Evolutionary conservation across 1,139 yeast species (phyloP), one percentile per base, ranked within the genome.

Genomic region (Taphrina pruni): DNA sequence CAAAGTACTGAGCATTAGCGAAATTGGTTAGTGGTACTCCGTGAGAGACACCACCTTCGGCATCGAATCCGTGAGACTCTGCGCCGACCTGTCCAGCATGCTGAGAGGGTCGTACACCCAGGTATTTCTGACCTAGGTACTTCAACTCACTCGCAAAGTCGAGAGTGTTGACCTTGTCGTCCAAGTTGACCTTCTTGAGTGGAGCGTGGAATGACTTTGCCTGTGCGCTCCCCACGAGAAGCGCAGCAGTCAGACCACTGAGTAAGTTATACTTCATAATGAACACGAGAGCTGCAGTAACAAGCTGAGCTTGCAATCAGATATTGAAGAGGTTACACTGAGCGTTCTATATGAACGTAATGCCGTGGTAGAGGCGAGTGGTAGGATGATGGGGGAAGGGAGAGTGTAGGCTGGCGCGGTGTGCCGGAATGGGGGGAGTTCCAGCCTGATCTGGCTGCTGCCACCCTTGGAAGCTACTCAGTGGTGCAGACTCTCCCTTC

Each of bases 21-120:
- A 93, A 94, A 82, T 94, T 92, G 74, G 94, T 88, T 78, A 94
- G 85, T 7, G 98, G 98, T 62, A 90, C 84, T 72, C 88, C 88
- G 75, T 86, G 89, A 12, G 73, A 54, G 36, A 46, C 65, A 66
- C 83, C 85, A 39, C 75, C 77, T 26, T 74, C 75, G n/a, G 72
- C 77, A 66, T 68, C 78, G 76, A 52, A 60, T 82, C 79, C 73
- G 39, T 39, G 88, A 87, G 61, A 83, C 79, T 75, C 77, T 71
- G 74, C 78, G 56, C 73, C 69, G 76, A 73, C 50, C 78, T 80
- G 48, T 82, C 80, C 73, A 78, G 78, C 46, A 82, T 81, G 66
- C 69, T 55, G 52, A 50, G 56, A 60, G 36, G 71, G 70, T 64
- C 71, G 56, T 55, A 71, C 77, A 70, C 83, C 81, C 74, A 88